Evolutionary conservation across 176 grass and related monocot genomes (phyloP), one percentile per base, ranked within the genome.

Genomic region (Phoenix roebelenii): DNA sequence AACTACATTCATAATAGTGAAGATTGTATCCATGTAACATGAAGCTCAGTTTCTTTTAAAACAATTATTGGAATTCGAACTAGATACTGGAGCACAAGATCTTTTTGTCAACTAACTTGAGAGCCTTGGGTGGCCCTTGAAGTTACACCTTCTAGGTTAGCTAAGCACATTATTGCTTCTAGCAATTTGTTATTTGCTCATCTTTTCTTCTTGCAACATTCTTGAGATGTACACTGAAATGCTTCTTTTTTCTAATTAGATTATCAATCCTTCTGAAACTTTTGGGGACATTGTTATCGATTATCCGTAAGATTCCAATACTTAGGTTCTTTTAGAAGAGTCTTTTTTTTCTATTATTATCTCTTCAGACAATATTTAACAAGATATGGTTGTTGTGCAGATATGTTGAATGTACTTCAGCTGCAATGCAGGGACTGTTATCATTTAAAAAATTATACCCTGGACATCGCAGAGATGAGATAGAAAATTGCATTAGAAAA

Each of bases 331-430:
- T 2, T 32, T 60, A 70, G 2, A 58, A 52, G 48, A 49, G 56
- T 15, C 44, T 24, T 22, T 87, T 20, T 51, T 4, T 61, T 28
- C 15, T 16, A 22, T 7, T 73, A 1, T 32, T 69, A 62, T 20
- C 54, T 54, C 24, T 55, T 74, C 59, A 18, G 15, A 69, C 5
- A 58, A 82, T 28, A 60, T n/a, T 82, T 28, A 75, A 68, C 59
- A 48, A 49, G 55, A 17, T 35, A 75, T 74, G 18, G 25, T 49
- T 52, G 49, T 63, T 79, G 76, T 3, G 22, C 64, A 98, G 93
- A 70, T 92, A 89, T 71, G 93, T 98, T 53, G 93, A 98, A 76
- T 98, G 93, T 55, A 98, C 87, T 54, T 98, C 93, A 85, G 87
- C 93, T 30, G 84, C 79, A 71, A 74, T 92, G 78, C 93, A 92